Evolutionary conservation across 805 yeast genomes (phyloP).

Genomic region (Ogataea haglerorum): DNA sequence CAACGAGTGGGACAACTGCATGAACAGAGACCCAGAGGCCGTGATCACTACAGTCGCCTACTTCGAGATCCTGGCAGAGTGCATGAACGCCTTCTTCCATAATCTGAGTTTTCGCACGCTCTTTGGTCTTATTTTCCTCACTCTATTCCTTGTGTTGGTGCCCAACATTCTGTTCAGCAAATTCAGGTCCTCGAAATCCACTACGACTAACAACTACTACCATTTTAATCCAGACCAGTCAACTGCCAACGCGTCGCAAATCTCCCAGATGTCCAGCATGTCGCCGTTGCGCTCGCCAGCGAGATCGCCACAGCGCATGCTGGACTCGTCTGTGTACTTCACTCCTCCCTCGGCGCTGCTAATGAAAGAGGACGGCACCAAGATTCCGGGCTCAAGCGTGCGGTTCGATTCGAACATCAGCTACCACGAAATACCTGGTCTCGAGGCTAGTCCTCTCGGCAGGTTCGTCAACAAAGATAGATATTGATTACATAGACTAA

Average conservation of each 20-base stretch:
- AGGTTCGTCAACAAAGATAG: constrained; percentile 21
- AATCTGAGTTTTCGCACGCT: constrained; percentile 27
- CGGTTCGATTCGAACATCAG: constrained; percentile 32
- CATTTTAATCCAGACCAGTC: constrained; percentile 21
- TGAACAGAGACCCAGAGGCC: constrained; percentile 68
- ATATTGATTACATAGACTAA: constrained; percentile 7
- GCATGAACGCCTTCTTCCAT: constrained; percentile 33
- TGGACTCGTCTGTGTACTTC: constrained; percentile 22
- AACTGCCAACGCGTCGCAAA: constrained; percentile 9
- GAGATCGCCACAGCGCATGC: constrained; percentile 16
- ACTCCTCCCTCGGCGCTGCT: constrained; percentile 19
- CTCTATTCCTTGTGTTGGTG: constrained; percentile 19
- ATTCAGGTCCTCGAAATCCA: constrained; percentile 23
- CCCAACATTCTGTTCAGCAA: constrained; percentile 30
- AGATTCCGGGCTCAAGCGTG: constrained; percentile 21
- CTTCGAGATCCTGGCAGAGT: constrained; percentile 33
- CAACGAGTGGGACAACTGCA: constrained; percentile 73
- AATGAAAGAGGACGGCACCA: constrained; percentile 7
- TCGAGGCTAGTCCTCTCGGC: constrained; percentile 22
- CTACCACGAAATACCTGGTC: constrained; percentile 21
- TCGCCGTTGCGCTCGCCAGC: constrained; percentile 17
- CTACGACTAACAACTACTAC: constrained; percentile 27
- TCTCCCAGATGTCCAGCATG: constrained; percentile 2
- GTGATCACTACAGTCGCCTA: constrained; percentile 32
- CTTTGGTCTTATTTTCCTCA: constrained; percentile 18